A percentile compares a stretch with the other conserved stretches of the same genome.
Conservation (phyloP, 305 asterid genomes). For the Fraxinus baroniana region DNA sequence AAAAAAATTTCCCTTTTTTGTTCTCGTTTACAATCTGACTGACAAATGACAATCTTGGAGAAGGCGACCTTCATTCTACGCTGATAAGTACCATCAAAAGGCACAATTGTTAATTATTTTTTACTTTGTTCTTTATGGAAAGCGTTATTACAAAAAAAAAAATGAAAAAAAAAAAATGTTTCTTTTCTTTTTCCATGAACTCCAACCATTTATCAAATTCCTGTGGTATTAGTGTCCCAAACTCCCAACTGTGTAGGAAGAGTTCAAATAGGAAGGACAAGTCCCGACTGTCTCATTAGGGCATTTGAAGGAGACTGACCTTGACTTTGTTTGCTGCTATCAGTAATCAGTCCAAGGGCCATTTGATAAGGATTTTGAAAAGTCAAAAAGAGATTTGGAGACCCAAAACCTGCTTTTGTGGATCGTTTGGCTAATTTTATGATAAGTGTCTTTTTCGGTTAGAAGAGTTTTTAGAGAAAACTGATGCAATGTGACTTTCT, state of each 20-base stretch:
- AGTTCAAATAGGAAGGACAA: conserved; percentile 3
- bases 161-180: background rate
- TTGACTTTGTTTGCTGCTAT: background rate
- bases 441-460: too few relatives aligned
- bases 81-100: background rate
- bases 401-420: too few relatives aligned
- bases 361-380: too few relatives aligned
- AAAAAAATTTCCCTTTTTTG: background rate
- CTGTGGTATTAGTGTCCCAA: background rate
- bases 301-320: conserved; percentile 5
- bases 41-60: background rate
- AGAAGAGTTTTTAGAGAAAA: too few relatives aligned
- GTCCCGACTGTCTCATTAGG: background rate
- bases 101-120: background rate
- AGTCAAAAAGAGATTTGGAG: too few relatives aligned
- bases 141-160: background rate
- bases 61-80: background rate
- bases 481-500: too few relatives aligned
- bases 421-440: too few relatives aligned
- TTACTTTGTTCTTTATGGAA: background rate
- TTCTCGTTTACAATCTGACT: background rate
- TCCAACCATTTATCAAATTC: background rate
- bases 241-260: background rate
- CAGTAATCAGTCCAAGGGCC: too few relatives aligned
- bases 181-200: background rate